Evolutionary conservation across 257 asterid genomes (phyloP), one percentile per base, ranked within the genome.

Genomic region (Fraxinus quadrangulata): DNA sequence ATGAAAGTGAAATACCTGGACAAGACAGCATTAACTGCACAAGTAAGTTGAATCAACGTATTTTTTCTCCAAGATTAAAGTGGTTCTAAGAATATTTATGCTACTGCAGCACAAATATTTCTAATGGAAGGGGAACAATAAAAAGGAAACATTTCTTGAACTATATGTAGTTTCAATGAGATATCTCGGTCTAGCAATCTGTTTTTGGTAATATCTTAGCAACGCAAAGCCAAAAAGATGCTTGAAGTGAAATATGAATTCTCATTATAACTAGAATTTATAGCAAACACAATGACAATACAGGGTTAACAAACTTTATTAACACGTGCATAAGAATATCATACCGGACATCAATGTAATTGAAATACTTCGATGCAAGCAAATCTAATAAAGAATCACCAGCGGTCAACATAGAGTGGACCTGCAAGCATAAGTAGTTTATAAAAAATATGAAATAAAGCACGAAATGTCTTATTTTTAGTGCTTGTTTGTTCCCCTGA

Each of bases 321-420:
- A 59, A 59, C 67, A 3, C 14, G 1, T 59, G 67, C 13, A 0
- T 6, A 79, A 40, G 71, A 72, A 39, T 45, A 76, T 75, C 94
- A 28, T 87, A 94, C 99, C 99, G 76, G 68, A 93, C 89, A 86
- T 95, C 99, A 42, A 90, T 78, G 79, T 91, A 93, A 80, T 75
- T 84, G 83, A 93, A 92, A 84, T 95, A 93, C 81, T 93, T 93
- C 0, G 92, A 80, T 6, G 86, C 88, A 26, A 93, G 90, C 77
- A 89, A 83, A 75, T 93, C 88, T 37, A 88, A 80, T 63, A 91
- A 71, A 75, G 84, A 73, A 85, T 95, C 97, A 81, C 80, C 85
- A 30, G 68, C 80, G 24, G 81, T 86, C 77, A 87, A 77, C 31
- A 74, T 79, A 5, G 97, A 89, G 80, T 79, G 85, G 78, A 91